Percentiles rank a stretch among this genome's conserved stretches.
These are phyloP conservation scores for Sclerotinia minor DNA, from an alignment of 2,329 filamentous ascomycete genomes.

Conservation along the genomic window DNA sequence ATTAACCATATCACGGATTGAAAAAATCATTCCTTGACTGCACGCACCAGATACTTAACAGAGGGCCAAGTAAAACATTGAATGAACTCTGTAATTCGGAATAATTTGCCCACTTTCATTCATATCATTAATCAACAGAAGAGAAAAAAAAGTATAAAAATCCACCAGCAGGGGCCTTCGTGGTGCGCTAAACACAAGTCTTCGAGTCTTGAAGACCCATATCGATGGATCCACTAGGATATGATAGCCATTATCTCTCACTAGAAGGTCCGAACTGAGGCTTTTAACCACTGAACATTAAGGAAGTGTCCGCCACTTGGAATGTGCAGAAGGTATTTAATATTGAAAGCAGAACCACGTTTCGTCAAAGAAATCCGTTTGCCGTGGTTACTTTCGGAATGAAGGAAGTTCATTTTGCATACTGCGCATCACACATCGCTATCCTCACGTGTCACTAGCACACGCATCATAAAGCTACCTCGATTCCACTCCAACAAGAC, in stretches of 20 bases:
- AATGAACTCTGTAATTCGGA: not conserved
- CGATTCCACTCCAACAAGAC: not conserved
- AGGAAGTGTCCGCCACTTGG: constrained; percentile 11
- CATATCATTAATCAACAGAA: not conserved
- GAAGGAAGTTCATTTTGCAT: not conserved
- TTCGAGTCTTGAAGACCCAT: not conserved
- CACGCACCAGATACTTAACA: not conserved
- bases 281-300: constrained; percentile 15
- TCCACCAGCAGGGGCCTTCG: constrained; percentile 16
- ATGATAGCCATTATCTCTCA: not conserved
- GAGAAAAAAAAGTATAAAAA: constrained; percentile 10
- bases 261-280: constrained; percentile 1
- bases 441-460: constrained; percentile 4
- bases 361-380: not conserved
- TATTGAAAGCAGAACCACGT: constrained; percentile 21
- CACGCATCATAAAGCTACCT: not conserved
- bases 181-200: constrained; percentile 3
- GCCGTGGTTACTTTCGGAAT: not conserved
- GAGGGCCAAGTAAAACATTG: not conserved
- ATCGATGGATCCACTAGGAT: constrained; percentile 6
- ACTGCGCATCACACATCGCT: not conserved
- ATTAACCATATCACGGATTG: not conserved
- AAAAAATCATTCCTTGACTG: not conserved
- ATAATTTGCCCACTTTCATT: constrained; percentile 2
- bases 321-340: constrained; percentile 7